Evolutionary conservation across 805 yeast species (phyloP).

Genomic region (Millerago galiae): DNA sequence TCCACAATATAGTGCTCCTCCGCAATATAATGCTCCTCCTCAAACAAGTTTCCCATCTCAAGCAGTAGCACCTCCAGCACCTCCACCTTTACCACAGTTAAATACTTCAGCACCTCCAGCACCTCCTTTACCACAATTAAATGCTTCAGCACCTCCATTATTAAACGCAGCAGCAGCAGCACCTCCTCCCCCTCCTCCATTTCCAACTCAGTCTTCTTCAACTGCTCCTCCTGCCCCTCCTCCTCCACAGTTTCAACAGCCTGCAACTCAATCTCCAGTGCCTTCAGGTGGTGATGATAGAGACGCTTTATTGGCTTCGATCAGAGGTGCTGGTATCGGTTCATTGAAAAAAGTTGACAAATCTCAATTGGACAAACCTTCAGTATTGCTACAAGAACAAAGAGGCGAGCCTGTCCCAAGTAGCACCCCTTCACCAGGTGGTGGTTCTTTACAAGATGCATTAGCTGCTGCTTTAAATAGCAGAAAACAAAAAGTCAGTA

Average conservation of each 20-base stretch:
- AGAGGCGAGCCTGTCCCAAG: conserved; percentile 48
- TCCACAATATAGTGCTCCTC: neutral
- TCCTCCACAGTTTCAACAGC: conserved; percentile 25
- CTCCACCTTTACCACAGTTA: conserved; percentile 5
- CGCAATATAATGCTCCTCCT: conserved; percentile 2
- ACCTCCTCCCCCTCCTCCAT: conserved; percentile 5
- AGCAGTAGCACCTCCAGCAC: conserved; percentile 1
- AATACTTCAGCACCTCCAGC: conserved; percentile 10
- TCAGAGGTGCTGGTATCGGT: conserved; percentile 69
- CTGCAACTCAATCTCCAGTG: conserved; percentile 22
- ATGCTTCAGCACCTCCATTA: conserved; percentile 2
- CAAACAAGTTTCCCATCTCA: conserved; percentile 4
- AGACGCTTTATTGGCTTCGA: conserved; percentile 82
- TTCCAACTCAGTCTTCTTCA: neutral
- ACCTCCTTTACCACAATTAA: conserved; percentile 1
- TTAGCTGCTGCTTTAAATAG: conserved; percentile 78
- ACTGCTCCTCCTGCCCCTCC: conserved; percentile 15
- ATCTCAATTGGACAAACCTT: conserved; percentile 73
- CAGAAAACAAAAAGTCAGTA: conserved; percentile 76
- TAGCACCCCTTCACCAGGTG: conserved; percentile 33
- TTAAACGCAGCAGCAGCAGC: conserved; percentile 3
- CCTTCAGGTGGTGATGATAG: conserved; percentile 48
- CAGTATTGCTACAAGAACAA: conserved; percentile 64
- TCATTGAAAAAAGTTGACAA: conserved; percentile 74
- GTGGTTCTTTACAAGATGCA: conserved; percentile 71